A percentile compares a stretch with the other conserved stretches of the same genome.
Evolutionary conservation across 148 eudicot species (phyloP).

Genomic region (Camellia granthamiana): DNA sequence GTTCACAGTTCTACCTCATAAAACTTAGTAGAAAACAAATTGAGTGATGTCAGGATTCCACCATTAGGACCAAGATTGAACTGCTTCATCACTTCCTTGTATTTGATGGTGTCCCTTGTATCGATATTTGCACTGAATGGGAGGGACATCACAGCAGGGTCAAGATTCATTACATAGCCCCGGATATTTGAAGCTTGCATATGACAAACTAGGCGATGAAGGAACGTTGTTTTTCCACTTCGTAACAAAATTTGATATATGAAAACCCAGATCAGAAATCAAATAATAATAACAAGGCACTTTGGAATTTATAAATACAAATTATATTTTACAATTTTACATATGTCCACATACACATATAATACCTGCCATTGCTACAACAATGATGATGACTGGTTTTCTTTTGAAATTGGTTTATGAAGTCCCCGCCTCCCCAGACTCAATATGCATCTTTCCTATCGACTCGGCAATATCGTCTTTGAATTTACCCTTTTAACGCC

Average conservation of each 20-base stretch:
- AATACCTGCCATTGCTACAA: constrained; percentile 95
- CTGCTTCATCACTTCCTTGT: constrained; percentile 98
- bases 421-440: constrained; percentile 19
- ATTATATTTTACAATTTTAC: no score
- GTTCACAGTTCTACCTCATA: constrained; percentile 56
- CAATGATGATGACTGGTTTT: constrained; percentile 83
- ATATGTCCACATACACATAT: no score
- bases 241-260: constrained; percentile 40
- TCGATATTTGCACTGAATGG: constrained; percentile 92
- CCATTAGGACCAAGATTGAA: constrained; percentile 93
- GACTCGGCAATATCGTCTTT: constrained; percentile 59
- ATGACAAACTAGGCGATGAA: constrained; percentile 76
- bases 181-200: constrained; percentile 64
- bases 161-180: constrained; percentile 88
- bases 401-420: constrained; percentile 40
- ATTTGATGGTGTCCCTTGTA: constrained; percentile 82
- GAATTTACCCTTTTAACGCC: constrained; percentile 29
- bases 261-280: background rate
- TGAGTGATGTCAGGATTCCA: constrained; percentile 83
- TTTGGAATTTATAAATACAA: no score
- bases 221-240: constrained; percentile 91
- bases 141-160: constrained; percentile 85
- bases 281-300: background rate
- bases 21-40: constrained; percentile 88
- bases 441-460: constrained; percentile 62